phyloP scores from a whole-genome alignment of 2,329 filamentous ascomycete genomes.

The Pestalotiopsis sp. region DNA sequence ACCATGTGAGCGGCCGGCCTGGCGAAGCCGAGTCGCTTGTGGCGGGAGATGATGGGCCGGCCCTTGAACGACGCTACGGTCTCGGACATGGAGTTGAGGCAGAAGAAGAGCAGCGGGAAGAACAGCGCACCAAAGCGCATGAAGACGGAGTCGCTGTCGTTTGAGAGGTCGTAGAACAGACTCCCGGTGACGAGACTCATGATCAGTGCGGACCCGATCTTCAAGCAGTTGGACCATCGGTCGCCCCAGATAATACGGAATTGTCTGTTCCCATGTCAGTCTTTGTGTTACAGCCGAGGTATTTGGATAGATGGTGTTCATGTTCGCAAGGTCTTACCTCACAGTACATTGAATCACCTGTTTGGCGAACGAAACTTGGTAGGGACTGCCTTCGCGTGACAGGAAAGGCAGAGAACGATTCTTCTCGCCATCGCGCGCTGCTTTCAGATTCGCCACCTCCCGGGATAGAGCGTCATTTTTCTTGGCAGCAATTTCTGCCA shows the following conservation, averaged over 20 bases:
- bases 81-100: slow-evolving; percentile 45
- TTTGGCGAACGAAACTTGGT: slow-evolving; percentile 26
- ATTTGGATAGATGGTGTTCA: slow-evolving; percentile 12
- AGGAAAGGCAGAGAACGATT: slow-evolving; percentile 19
- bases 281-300: slow-evolving; percentile 19
- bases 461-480: slow-evolving; percentile 27
- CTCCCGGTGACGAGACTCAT: slow-evolving; percentile 67
- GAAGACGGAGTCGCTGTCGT: slow-evolving; percentile 62
- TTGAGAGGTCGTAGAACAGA: slow-evolving; percentile 66
- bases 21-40: slow-evolving; percentile 35
- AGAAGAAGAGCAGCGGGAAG: slow-evolving; percentile 40
- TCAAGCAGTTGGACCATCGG: slow-evolving; percentile 30
- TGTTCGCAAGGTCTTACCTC: slow-evolving; percentile 36
- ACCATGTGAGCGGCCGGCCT: slow-evolving; percentile 36
- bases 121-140: slow-evolving; percentile 34
- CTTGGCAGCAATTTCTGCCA: background rate
- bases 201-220: slow-evolving; percentile 62
- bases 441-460: slow-evolving; percentile 47
- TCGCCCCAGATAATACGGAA: slow-evolving; percentile 36
- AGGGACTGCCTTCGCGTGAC: slow-evolving; percentile 23
- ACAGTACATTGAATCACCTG: slow-evolving; percentile 39
- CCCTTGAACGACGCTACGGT: slow-evolving; percentile 33
- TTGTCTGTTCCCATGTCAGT: slow-evolving; percentile 23
- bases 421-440: slow-evolving; percentile 26
- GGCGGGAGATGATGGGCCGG: slow-evolving; percentile 33